A percentile compares a stretch with the other conserved stretches of the same genome.
Conservation (phyloP, 1,139 yeast genomes). For the Kodamaea anthophila region DNA sequence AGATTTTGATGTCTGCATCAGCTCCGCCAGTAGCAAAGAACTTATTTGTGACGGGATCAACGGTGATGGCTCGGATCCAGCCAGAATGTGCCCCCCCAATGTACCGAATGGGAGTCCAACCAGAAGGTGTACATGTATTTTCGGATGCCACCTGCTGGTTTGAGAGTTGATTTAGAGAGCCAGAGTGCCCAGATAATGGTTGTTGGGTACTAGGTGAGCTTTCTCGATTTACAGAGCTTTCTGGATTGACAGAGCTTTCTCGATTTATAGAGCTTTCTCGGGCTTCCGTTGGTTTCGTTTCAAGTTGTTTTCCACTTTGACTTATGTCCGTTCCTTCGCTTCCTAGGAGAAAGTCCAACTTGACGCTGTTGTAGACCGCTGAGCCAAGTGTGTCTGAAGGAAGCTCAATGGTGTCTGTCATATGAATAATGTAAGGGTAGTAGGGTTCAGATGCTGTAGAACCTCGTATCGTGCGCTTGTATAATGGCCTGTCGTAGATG, state of each 20-base stretch:
- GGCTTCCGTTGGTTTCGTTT: too few species aligned
- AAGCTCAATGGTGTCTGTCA: too few species aligned
- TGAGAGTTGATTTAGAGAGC: not conserved
- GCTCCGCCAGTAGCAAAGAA: constrained; percentile 92
- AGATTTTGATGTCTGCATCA: constrained; percentile 82
- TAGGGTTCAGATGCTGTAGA: too few species aligned
- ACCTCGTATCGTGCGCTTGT: too few species aligned
- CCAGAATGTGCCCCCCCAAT: constrained; percentile 84
- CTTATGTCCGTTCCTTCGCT: not conserved
- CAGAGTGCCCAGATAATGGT: not conserved
- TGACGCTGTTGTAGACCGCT: constrained; percentile 27
- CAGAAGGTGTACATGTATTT: too few species aligned
- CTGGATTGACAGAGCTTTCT: too few species aligned
- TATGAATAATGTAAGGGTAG: too few species aligned
- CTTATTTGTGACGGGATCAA: constrained; percentile 75
- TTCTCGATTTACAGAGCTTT: too few species aligned
- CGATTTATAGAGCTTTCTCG: too few species aligned
- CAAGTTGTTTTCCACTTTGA: too few species aligned
- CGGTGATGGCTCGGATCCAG: constrained; percentile 76
- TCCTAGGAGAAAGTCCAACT: constrained; percentile 19
- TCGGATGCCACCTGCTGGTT: not conserved
- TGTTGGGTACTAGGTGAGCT: not conserved
- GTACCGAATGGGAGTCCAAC: constrained; percentile 67
- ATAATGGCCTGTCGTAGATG: too few species aligned
- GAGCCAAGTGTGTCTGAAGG: constrained; percentile 27